Base-by-base conservation (phyloP, 495 filamentous ascomycete genomes). In the Ascobolus immersus region DNA sequence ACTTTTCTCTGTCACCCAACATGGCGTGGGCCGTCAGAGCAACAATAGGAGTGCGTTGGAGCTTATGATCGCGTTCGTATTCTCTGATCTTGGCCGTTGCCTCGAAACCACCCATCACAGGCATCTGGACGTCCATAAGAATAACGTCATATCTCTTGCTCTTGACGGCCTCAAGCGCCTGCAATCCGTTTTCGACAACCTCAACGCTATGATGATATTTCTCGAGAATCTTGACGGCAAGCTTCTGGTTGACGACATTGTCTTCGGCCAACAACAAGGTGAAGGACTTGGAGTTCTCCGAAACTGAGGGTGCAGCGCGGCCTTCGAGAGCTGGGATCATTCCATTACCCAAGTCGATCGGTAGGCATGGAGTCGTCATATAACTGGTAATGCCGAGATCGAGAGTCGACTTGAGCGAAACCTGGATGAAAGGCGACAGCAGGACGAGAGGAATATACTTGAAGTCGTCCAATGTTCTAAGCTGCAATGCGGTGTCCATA, bases 71-170 rank as follows among this genome's bases (percentile, higher is more conserved):
- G 20, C 71, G 68, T 50, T 99, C 89, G 46, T 78, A 93, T 45
- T 91, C 82, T 32, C 89, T 73, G 40, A 99, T 99, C 59, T 86
- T 91, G 34, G 71, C 79, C 13, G 89, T 99, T 23, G 89, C 79
- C 55, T 99, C 89, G 51, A 94, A 99, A 22, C 89, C 89, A 42
- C 89, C 89, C 82, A 99, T 94, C 39, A 94, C 73, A 14, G 89
- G 89, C 89, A 99, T 99, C 52, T 94, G 89, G 5, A 99, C 89
- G 45, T 99, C 86, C 86, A 99, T 99, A 29, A 99, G 56, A 40
- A 96, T 86, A 44, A 90, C 77, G 54, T 96, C 86, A 47, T 84
- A 96, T 40, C 78, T 73, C 55, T 76, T 79, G 44, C 71, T 67
- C 58, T 80, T 80, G 40, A 94, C 67, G 17, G 73, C 71, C 40